A percentile compares a stretch with the other conserved stretches of the same genome.
phyloP scores from a whole-genome alignment of 2,329 filamentous ascomycete genomes.

The Colletotrichum sp. region DNA sequence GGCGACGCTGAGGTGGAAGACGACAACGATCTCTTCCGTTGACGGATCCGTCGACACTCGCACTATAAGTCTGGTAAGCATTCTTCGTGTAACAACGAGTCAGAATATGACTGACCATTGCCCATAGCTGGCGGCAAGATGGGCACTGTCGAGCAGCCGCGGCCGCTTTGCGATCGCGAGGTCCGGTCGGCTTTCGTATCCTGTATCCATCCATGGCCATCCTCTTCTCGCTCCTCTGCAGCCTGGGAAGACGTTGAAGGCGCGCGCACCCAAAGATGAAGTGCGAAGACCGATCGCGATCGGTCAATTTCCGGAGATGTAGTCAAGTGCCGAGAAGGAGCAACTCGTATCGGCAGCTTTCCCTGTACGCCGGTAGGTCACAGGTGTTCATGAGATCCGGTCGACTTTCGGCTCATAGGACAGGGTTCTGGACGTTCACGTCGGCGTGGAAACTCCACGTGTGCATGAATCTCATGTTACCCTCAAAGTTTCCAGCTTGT shows the following conservation, averaged over 20 bases:
- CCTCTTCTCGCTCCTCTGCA: not conserved
- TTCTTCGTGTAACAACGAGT: not conserved
- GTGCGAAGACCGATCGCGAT: not conserved
- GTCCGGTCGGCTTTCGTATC: not conserved
- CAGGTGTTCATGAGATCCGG: not conserved
- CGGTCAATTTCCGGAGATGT: not conserved
- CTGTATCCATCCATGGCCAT: not conserved
- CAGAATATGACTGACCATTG: not conserved
- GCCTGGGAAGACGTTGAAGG: not conserved
- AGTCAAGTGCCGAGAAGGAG: not conserved
- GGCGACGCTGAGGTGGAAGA: not conserved
- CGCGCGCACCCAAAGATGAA: not conserved
- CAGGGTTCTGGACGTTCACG: not conserved
- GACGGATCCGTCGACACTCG: not conserved
- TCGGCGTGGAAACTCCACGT: not conserved
- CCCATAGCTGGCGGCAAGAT: not conserved
- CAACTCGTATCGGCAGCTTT: not conserved
- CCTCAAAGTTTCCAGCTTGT: not conserved
- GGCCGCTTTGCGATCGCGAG: not conserved
- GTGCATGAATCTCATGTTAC: not conserved
- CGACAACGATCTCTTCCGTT: not conserved
- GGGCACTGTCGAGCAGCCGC: not conserved
- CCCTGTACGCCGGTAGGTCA: not conserved
- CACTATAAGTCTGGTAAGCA: not conserved
- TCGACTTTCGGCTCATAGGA: not conserved